Evolutionary conservation across 2,329 filamentous ascomycete genomes (phyloP).

Genomic region (Dothideomycetidae sp.): DNA sequence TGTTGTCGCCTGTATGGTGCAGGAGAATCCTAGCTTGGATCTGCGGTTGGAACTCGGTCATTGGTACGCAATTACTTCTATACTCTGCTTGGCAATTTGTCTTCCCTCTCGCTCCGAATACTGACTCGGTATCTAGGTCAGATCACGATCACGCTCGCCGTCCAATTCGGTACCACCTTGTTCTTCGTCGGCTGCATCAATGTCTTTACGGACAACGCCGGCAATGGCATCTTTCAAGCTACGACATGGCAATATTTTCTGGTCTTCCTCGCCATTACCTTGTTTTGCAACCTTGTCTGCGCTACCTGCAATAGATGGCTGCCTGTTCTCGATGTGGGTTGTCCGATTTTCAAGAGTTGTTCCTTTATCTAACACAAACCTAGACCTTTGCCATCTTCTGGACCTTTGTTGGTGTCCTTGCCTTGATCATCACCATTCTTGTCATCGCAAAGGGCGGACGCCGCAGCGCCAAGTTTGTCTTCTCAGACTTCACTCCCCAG

Average conservation of each 20-base stretch:
- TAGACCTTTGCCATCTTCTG: conserved; percentile 62
- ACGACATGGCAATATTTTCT: conserved; percentile 34
- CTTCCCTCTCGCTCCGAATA: too few species aligned
- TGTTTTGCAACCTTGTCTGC: conserved; percentile 37
- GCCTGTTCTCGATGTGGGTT: conserved; percentile 50
- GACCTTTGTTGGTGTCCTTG: conserved; percentile 57
- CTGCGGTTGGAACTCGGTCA: conserved; percentile 59
- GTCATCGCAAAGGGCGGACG: conserved; percentile 56
- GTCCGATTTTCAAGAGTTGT: conserved; percentile 6
- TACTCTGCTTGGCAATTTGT: conserved; percentile 5
- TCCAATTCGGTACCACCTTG: conserved; percentile 56
- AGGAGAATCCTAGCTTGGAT: conserved; percentile 54
- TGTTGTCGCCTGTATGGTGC: conserved; percentile 49
- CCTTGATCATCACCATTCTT: conserved; percentile 47
- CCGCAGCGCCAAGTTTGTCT: conserved; percentile 47
- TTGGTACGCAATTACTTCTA: conserved; percentile 3
- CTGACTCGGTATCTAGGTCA: conserved; percentile 56
- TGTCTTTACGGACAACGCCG: conserved; percentile 36
- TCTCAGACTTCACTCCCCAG: conserved; percentile 51
- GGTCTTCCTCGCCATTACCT: conserved; percentile 36
- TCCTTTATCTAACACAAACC: conserved; percentile 3
- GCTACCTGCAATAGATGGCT: conserved; percentile 40
- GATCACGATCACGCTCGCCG: conserved; percentile 69
- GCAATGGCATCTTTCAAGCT: conserved; percentile 32
- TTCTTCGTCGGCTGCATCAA: conserved; percentile 43